Conservation (phyloP, 495 filamentous ascomycete genomes). For the Glonium stellatum region DNA sequence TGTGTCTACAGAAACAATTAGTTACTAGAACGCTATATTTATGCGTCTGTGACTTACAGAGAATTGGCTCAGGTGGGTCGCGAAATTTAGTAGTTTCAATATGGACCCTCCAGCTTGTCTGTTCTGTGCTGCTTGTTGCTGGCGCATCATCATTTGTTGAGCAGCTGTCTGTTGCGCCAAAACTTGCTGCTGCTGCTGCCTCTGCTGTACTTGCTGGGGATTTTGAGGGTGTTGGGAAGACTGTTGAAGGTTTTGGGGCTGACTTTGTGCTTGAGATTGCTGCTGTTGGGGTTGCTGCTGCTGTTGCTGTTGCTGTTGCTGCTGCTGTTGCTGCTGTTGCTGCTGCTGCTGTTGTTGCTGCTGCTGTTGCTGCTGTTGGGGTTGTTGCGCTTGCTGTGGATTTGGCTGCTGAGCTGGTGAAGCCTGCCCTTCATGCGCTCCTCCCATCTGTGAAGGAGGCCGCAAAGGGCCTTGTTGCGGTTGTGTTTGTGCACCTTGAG, state of each 20-base stretch:
- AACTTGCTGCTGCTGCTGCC: constrained; percentile 39
- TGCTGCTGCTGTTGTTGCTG: constrained; percentile 43
- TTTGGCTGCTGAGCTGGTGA: constrained; percentile 26
- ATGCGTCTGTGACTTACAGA: constrained; percentile 41
- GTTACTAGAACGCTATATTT: neutral
- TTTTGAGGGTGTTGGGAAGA: constrained; percentile 37
- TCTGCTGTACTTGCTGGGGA: constrained; percentile 36
- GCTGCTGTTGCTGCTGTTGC: constrained; percentile 39
- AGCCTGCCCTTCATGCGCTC: constrained; percentile 20
- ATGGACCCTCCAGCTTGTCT: constrained; percentile 40
- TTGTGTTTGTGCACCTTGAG: constrained; percentile 25
- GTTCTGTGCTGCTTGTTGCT: constrained; percentile 19
- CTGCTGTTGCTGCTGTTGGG: constrained; percentile 41
- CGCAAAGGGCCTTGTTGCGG: constrained; percentile 24
- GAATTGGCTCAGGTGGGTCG: constrained; percentile 63
- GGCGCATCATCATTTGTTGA: constrained; percentile 12
- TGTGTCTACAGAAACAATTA: neutral
- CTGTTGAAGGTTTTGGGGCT: constrained; percentile 33
- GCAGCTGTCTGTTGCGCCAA: constrained; percentile 26
- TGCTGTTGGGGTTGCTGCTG: constrained; percentile 43
- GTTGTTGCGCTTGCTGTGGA: constrained; percentile 30
- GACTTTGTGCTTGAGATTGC: constrained; percentile 39
- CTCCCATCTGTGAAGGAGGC: constrained; percentile 23
- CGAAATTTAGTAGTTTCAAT: constrained; percentile 60
- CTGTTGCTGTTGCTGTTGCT: constrained; percentile 42